Conservation (phyloP, 2,329 filamentous ascomycete genomes). For the Stagonosporopsis tanaceti region DNA sequence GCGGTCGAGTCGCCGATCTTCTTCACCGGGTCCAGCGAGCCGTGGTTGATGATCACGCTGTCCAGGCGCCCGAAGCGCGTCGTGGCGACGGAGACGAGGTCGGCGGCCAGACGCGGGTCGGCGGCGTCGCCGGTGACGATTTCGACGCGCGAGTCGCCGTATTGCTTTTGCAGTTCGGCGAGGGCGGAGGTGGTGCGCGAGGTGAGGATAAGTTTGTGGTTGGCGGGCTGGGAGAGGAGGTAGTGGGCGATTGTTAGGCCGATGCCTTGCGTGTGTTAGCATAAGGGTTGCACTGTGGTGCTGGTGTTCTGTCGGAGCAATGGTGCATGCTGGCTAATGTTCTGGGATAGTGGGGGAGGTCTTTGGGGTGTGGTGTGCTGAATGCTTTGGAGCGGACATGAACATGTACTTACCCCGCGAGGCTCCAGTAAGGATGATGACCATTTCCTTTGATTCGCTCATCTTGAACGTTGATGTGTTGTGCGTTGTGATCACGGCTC, state of each 20-base stretch:
- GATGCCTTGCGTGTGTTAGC: slow-evolving; percentile 57
- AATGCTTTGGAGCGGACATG: not conserved
- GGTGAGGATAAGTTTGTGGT: slow-evolving; percentile 65
- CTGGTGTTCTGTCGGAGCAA: not conserved
- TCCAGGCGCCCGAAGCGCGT: slow-evolving; percentile 77
- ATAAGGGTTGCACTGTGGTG: not conserved
- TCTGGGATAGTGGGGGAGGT: not conserved
- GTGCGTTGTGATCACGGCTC: not conserved
- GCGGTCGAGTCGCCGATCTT: slow-evolving; percentile 72
- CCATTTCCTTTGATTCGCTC: slow-evolving; percentile 48
- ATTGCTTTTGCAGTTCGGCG: slow-evolving; percentile 55
- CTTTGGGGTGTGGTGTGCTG: not conserved
- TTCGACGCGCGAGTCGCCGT: slow-evolving; percentile 62
- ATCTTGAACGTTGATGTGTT: slow-evolving; percentile 22
- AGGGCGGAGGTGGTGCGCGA: slow-evolving; percentile 66
- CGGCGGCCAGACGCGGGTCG: slow-evolving; percentile 62
- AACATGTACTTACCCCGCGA: slow-evolving; percentile 60
- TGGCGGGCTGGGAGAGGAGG: slow-evolving; percentile 62
- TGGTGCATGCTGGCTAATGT: not conserved
- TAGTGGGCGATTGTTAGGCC: slow-evolving; percentile 67
- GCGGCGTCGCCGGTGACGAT: slow-evolving; percentile 66
- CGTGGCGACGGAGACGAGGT: slow-evolving; percentile 71
- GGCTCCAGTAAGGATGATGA: slow-evolving; percentile 66
- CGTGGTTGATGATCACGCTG: slow-evolving; percentile 88
- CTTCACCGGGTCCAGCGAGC: slow-evolving; percentile 77